Base-by-base conservation (phyloP, 345 rosid genomes). In the Rhodamnia argentea region DNA sequence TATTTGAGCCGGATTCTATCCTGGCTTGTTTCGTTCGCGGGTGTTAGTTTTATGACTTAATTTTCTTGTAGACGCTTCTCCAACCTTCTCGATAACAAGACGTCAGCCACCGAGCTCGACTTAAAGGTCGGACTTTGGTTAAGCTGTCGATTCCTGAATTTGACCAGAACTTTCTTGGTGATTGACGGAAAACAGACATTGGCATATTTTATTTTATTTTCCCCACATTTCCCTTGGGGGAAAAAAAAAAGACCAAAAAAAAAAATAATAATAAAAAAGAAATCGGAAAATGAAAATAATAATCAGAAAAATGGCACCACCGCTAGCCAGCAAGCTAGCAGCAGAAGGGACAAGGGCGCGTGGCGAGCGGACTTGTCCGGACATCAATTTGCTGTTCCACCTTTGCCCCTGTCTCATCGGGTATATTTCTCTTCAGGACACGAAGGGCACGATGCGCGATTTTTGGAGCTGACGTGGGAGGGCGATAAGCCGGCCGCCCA, bases 1-100 rank as follows among this genome's bases (percentile, higher is more conserved):
- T 15, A 16, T 64, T 1, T 0, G 6, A 0, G 5, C 1, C 0
- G 3, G 8, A 29, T 29, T 6, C 1, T 0, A 7, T 1, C 40
- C 10, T 3, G 1, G 22, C 12, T 29, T 64, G 15, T 62, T 29
- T 29, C 10, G 2, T 7, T 54, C 7, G 7, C 22, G 5, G 44
- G 44, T 11, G 52, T 51, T 51, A 3, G 52, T 12, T 13, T 1
- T 16, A 5, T 15, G 56, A 53, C 56, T 16, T 2, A 29, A 62
- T 62, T 62, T 70, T 32, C 24, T 9, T 12, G 24, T 4, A 12
- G 78, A 32, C 9, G 78, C 24, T 32, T 70, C 78, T 37, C 78
- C 7, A 10, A 18, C 78, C 78, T 8, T 70, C 47, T 32, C 4
- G 78, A 32, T 18, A 10, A 44, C 12, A 23, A 70, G 13, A 70